Percentiles rank a stretch among this genome's conserved stretches.
Evolutionary conservation across 2,329 filamentous ascomycete species (phyloP).

Genomic region (Byssochlamys sp.): DNA sequence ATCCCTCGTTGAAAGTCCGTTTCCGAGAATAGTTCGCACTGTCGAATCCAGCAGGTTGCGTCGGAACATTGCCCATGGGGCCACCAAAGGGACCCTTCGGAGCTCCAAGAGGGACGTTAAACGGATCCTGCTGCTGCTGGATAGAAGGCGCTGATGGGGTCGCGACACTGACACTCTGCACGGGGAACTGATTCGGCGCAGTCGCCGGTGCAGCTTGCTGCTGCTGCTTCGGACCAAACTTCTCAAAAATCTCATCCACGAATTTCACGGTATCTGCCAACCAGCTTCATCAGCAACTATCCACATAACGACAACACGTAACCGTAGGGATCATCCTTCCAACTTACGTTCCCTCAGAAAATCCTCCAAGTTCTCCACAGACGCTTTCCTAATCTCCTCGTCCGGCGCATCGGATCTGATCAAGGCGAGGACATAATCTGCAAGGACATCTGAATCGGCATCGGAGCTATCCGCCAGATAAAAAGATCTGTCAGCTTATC

Average conservation of each 20-base stretch:
- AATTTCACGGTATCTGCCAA: constrained; percentile 42
- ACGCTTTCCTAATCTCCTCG: constrained; percentile 43
- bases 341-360: constrained; percentile 46
- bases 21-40: constrained; percentile 36
- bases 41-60: constrained; percentile 13
- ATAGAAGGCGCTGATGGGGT: constrained; percentile 10
- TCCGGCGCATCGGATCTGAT: constrained; percentile 48
- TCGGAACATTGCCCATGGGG: constrained; percentile 10
- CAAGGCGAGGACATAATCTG: constrained; percentile 53
- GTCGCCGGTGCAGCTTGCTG: constrained; percentile 20
- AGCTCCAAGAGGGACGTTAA: constrained; percentile 15
- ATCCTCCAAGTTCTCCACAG: constrained; percentile 48
- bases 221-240: constrained; percentile 40
- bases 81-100: constrained; percentile 12
- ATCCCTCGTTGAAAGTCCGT: constrained; percentile 44
- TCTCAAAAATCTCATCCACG: constrained; percentile 47
- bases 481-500: not conserved
- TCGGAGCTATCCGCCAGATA: constrained; percentile 40
- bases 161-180: constrained; percentile 1
- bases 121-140: constrained; percentile 13
- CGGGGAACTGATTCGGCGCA: constrained; percentile 11
- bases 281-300: not conserved
- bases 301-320: not conserved
- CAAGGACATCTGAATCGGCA: constrained; percentile 52
- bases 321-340: not conserved